These are phyloP conservation scores for Cochlearia excelsa DNA, from an alignment of 345 rosid species.

Conservation along the genomic window DNA sequence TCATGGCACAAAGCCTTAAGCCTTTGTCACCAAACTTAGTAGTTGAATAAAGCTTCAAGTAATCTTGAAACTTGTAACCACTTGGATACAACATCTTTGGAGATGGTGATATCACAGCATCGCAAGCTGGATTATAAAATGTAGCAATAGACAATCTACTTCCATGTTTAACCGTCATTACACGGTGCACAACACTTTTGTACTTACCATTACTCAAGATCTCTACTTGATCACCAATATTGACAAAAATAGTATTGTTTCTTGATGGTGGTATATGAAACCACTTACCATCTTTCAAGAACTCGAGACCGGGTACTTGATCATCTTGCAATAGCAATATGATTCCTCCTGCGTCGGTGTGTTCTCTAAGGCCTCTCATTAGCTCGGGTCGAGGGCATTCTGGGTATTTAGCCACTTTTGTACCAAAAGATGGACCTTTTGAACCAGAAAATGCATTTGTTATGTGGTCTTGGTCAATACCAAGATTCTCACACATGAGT, in stretches of 20 bases:
- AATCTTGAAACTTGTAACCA: slow-evolving; percentile 63
- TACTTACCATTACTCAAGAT: slow-evolving; percentile 85
- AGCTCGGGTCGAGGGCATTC: slow-evolving; percentile 71
- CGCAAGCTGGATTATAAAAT: slow-evolving; percentile 78
- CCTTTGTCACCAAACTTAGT: slow-evolving; percentile 74
- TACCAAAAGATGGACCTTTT: slow-evolving; percentile 73
- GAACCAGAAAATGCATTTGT: slow-evolving; percentile 57
- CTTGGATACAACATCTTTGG: slow-evolving; percentile 63
- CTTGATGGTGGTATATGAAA: slow-evolving; percentile 72
- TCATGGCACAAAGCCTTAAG: slow-evolving; percentile 61
- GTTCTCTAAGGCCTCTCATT: slow-evolving; percentile 83
- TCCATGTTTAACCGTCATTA: slow-evolving; percentile 65
- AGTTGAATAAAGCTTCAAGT: slow-evolving; percentile 64
- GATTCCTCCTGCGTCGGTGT: slow-evolving; percentile 92
- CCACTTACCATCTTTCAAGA: slow-evolving; percentile 76
- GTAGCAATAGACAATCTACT: slow-evolving; percentile 89
- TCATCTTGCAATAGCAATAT: slow-evolving; percentile 83
- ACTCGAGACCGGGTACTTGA: slow-evolving; percentile 87
- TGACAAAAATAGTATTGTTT: slow-evolving; percentile 74
- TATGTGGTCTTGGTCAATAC: slow-evolving; percentile 52
- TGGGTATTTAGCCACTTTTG: slow-evolving; percentile 87
- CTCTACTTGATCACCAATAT: slow-evolving; percentile 82
- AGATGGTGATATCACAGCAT: slow-evolving; percentile 75
- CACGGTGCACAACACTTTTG: slow-evolving; percentile 69
- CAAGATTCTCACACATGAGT: slow-evolving; percentile 77